Conservation (phyloP, 805 yeast genomes). For the Hanseniaspora pseudoguilliermondii region DNA sequence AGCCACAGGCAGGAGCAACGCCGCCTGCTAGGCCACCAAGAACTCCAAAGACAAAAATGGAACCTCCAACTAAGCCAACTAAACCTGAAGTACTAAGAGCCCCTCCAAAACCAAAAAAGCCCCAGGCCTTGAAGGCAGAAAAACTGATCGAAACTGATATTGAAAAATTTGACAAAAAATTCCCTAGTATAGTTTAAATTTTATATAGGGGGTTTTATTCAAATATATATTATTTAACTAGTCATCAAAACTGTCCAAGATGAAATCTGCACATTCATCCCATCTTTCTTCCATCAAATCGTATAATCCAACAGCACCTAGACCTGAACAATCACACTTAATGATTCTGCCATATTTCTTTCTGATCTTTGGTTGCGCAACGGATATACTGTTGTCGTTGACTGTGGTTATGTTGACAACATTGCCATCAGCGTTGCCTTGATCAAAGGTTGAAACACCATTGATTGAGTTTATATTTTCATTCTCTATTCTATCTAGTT, state of each 20-base stretch:
- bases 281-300: slow-evolving; percentile 69
- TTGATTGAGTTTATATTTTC: not conserved
- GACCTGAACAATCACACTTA: slow-evolving; percentile 34
- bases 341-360: slow-evolving; percentile 84
- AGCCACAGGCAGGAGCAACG: slow-evolving; percentile 15
- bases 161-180: slow-evolving; percentile 12
- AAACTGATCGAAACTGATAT: slow-evolving; percentile 13
- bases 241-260: slow-evolving; percentile 66
- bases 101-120: slow-evolving; percentile 58
- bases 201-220: not conserved
- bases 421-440: not conserved
- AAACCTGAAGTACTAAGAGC: slow-evolving; percentile 23
- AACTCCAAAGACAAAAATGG: slow-evolving; percentile 12
- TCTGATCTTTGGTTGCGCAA: slow-evolving; percentile 44
- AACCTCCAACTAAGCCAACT: slow-evolving; percentile 7
- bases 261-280: slow-evolving; percentile 74
- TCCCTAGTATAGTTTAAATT: not conserved
- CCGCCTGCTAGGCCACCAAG: slow-evolving; percentile 20
- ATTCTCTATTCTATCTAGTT: not conserved
- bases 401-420: slow-evolving; percentile 2
- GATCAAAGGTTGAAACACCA: slow-evolving; percentile 6
- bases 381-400: not conserved
- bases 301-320: slow-evolving; percentile 51
- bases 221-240: slow-evolving; percentile 4
- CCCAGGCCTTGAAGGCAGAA: slow-evolving; percentile 32